phyloP scores from a whole-genome alignment of 2,329 filamentous ascomycete genomes.

The Kalmusia sp. region DNA sequence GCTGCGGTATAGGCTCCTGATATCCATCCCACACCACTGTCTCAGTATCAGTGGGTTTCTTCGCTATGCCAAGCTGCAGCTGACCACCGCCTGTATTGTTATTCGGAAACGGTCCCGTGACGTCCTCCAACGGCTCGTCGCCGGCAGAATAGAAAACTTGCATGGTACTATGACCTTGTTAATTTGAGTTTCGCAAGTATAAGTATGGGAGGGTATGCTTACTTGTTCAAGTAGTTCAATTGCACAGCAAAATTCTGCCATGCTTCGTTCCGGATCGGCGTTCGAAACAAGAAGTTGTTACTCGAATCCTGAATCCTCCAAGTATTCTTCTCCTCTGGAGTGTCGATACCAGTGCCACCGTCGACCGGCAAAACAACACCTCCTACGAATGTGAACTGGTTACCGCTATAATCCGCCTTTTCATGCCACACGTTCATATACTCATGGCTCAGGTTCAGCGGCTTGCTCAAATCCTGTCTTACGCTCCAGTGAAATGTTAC shows the following conservation, averaged over 20 bases:
- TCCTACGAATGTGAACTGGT: conserved; percentile 32
- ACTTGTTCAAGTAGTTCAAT: conserved; percentile 31
- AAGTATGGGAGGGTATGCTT: conserved; percentile 6
- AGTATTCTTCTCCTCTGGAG: conserved; percentile 21
- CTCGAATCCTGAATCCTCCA: conserved; percentile 30
- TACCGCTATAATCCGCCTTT: conserved; percentile 30
- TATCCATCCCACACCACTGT: conserved; percentile 35
- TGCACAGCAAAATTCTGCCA: conserved; percentile 40
- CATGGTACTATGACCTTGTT: conserved; percentile 25
- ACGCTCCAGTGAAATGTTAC: conserved; percentile 39
- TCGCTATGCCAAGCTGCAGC: conserved; percentile 35
- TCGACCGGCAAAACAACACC: conserved; percentile 29
- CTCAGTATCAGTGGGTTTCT: conserved; percentile 38
- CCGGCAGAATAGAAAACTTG: conserved; percentile 31
- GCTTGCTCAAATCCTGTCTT: conserved; percentile 18
- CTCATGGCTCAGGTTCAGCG: conserved; percentile 35
- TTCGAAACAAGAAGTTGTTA: conserved; percentile 28
- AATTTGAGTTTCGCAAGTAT: neutral
- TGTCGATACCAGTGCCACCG: conserved; percentile 25
- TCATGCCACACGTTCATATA: conserved; percentile 42
- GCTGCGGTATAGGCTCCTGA: conserved; percentile 26
- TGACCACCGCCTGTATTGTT: conserved; percentile 34
- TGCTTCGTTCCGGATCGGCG: conserved; percentile 12
- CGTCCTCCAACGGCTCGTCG: conserved; percentile 16
- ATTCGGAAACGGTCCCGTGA: conserved; percentile 24